These are phyloP conservation scores for Alternaria postmessia DNA, from an alignment of 2,329 filamentous ascomycete genomes.

Conservation along the genomic window DNA sequence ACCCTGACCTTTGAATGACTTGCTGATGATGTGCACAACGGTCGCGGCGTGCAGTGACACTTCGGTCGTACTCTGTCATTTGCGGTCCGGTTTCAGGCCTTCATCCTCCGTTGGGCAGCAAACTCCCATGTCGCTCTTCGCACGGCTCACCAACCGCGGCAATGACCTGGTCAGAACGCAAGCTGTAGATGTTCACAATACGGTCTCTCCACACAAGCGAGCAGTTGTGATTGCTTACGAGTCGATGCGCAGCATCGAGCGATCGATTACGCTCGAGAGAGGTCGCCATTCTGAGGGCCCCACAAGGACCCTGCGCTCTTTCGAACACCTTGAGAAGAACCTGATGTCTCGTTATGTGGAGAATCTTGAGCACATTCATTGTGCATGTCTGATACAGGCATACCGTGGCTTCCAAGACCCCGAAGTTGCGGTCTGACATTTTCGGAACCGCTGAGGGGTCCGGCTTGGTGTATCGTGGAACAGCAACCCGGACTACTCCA, in stretches of 20 bases:
- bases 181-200: neutral
- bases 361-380: neutral
- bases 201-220: neutral
- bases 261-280: neutral
- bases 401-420: neutral
- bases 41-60: neutral
- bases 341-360: conserved; percentile 13
- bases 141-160: conserved; percentile 12
- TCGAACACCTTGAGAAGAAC: neutral
- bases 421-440: conserved; percentile 9
- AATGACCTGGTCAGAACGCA: neutral
- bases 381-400: conserved; percentile 1
- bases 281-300: conserved; percentile 3
- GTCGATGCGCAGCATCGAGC: conserved; percentile 1
- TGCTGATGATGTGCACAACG: conserved; percentile 1
- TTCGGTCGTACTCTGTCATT: neutral
- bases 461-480: neutral
- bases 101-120: conserved; percentile 9
- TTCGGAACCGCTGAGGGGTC: conserved; percentile 5
- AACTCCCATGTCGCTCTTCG: conserved; percentile 5
- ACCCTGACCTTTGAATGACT: neutral
- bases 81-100: conserved; percentile 6
- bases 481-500: neutral
- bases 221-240: neutral
- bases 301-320: conserved; percentile 3